Evolutionary conservation across 1,139 yeast genomes (phyloP).

Genomic region (Zygoascus sp.): DNA sequence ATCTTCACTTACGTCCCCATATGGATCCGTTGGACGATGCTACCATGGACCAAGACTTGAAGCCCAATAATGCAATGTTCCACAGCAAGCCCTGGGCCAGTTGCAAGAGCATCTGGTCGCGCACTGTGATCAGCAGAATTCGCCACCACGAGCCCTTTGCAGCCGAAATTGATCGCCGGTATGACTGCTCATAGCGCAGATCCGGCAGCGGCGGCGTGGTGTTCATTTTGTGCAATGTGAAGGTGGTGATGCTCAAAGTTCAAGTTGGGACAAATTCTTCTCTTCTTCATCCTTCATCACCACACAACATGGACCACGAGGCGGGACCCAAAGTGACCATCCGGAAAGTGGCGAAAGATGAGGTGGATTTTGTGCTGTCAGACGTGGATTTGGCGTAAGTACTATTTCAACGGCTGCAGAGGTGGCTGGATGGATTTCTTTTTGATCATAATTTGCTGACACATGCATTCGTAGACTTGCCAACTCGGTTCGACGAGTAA

Average conservation of each 20-base stretch:
- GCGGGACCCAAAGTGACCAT: conserved; percentile 81
- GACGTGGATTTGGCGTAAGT: conserved; percentile 74
- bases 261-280: conserved; percentile 1
- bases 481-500: conserved; percentile 83
- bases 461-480: conserved; percentile 47
- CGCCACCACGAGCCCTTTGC: conserved; percentile 31
- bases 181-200: conserved; percentile 32
- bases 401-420: not conserved
- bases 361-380: conserved; percentile 82
- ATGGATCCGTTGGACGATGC: conserved; percentile 23
- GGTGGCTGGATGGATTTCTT: not conserved
- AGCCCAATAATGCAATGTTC: conserved; percentile 40
- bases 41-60: conserved; percentile 39
- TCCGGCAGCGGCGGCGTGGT: conserved; percentile 29
- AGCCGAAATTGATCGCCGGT: conserved; percentile 30
- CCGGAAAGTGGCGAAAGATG: conserved; percentile 77
- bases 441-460: not conserved
- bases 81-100: conserved; percentile 50
- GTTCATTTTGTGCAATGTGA: conserved; percentile 1
- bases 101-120: conserved; percentile 38
- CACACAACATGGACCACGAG: conserved; percentile 34
- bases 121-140: conserved; percentile 30
- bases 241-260: not conserved
- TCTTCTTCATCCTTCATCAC: not conserved
- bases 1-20: conserved; percentile 35